These are phyloP conservation scores for Pyrrhoderma lamaoense DNA, from an alignment of 1,284 basidiomycete species.

Conservation along the genomic window DNA sequence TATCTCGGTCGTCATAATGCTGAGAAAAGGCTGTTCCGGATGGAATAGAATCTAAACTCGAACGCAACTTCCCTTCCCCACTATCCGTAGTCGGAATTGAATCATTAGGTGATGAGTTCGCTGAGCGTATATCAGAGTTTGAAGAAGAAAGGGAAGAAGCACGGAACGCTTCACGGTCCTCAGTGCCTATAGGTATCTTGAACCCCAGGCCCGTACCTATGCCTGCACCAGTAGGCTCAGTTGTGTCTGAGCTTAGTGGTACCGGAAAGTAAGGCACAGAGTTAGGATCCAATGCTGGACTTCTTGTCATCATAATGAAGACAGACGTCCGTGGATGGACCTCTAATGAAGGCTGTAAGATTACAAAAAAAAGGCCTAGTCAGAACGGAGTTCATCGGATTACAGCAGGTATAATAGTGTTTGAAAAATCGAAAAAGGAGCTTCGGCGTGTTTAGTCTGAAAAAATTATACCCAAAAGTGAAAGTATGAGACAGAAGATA, in stretches of 20 bases:
- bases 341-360: constrained; percentile 4
- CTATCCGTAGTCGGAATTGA: constrained; percentile 15
- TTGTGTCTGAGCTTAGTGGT: constrained; percentile 46
- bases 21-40: constrained; percentile 11
- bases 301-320: constrained; percentile 54
- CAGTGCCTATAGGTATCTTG: constrained; percentile 32
- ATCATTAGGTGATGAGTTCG: constrained; percentile 58
- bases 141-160: constrained; percentile 51
- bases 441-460: too few species aligned
- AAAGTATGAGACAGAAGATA: constrained; percentile 1
- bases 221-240: constrained; percentile 30
- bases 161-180: constrained; percentile 49
- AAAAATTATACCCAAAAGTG: too few species aligned
- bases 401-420: not conserved
- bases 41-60: not conserved
- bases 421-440: too few species aligned
- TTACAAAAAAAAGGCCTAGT: not conserved
- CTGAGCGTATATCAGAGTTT: constrained; percentile 56
- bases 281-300: constrained; percentile 67
- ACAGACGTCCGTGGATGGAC: not conserved
- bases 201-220: constrained; percentile 38
- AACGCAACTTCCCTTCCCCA: constrained; percentile 10
- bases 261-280: constrained; percentile 79
- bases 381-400: constrained; percentile 1
- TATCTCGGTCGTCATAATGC: constrained; percentile 15